Evolutionary conservation across 306 rosid species (phyloP), one percentile per base, ranked within the genome.

Genomic region (Inga oerstediana): DNA sequence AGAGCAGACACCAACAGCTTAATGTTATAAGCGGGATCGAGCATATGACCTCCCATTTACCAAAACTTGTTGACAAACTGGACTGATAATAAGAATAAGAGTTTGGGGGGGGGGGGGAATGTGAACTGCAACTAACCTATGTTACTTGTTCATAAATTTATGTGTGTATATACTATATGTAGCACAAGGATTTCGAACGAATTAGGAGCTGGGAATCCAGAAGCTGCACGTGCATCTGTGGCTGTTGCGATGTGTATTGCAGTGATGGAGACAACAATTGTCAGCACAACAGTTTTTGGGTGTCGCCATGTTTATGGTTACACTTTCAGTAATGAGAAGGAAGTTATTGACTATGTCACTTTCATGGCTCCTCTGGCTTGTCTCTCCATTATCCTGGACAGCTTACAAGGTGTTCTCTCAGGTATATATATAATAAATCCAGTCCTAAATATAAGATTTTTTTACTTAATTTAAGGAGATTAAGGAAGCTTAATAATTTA

Each of bases 181-280:
- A 88, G 93, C 22, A 90, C 91, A 46, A 84, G 75, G 75, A 41
- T 71, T 44, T 71, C 75, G 10, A 71, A 71, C 22, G 75, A 71
- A 71, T 71, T 71, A 89, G 91, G 91, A 79, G 91, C 91, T 10
- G 90, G 91, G 80, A 84, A 83, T 73, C 88, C 90, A 7, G 77
- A 74, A 66, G 90, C 82, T 65, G 93, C 91, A 70, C 86, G 84
- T 22, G 30, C 82, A 27, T 87, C 90, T 70, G 75, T 86, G 0
- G 43, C 58, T 13, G 89, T 85, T 11, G 77, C 67, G 2, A 75
- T 85, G 43, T 82, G 64, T 76, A 78, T 90, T 49, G 80, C 82
- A 66, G 78, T 84, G 15, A 9, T 76, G 35, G 89, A 86, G 81
- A 67, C 85, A 24, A 44, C 65, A 43, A 43, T 86, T 41, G 77